Percentiles rank a stretch among this genome's conserved stretches.
Evolutionary conservation across 306 rosid species (phyloP).

Genomic region (Sphenostylis stenocarpa): DNA sequence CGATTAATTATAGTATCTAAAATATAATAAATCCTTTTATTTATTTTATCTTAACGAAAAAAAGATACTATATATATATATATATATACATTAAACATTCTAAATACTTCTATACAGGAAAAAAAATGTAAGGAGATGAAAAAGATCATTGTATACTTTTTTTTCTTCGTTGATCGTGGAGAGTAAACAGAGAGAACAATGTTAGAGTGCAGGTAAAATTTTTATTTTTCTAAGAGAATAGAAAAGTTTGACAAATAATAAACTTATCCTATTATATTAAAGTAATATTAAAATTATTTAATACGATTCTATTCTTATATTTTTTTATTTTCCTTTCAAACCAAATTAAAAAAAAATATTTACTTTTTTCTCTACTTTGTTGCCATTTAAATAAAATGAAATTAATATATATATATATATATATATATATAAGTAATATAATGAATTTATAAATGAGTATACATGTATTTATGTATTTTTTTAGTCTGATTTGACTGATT

Average conservation of each 20-base stretch:
- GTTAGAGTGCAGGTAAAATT: background rate
- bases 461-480: background rate
- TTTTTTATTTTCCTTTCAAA: background rate
- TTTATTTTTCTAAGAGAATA: background rate
- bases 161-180: background rate
- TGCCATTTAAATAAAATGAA: background rate
- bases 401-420: background rate
- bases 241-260: background rate
- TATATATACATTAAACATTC: too few relatives aligned
- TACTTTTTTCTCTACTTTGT: background rate
- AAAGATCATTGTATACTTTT: background rate
- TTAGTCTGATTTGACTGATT: background rate
- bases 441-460: background rate
- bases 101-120: background rate
- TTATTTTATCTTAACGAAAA: too few relatives aligned
- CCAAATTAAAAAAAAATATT: background rate
- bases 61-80: too few relatives aligned
- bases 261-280: background rate
- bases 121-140: background rate
- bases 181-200: background rate
- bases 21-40: too few relatives aligned
- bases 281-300: background rate
- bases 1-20: too few relatives aligned
- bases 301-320: too few relatives aligned
- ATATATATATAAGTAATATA: background rate